A percentile compares a stretch with the other conserved stretches of the same genome.
phyloP scores from a whole-genome alignment of 1,139 yeast species.

The Zygoascus sp. region DNA sequence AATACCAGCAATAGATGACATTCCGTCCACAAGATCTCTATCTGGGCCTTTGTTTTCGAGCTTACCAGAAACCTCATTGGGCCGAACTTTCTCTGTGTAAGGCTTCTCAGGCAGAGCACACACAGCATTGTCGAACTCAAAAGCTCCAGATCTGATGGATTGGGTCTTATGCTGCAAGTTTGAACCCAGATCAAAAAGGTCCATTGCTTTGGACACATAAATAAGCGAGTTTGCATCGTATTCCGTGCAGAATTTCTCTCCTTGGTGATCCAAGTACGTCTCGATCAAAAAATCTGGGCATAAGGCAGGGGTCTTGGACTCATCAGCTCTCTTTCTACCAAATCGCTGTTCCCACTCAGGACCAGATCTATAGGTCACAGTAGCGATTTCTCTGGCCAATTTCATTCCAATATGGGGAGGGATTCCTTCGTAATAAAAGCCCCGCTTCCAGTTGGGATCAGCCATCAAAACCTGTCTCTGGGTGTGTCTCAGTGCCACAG shows the following conservation, averaged over 20 bases:
- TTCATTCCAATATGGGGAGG: constrained; percentile 97
- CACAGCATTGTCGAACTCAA: constrained; percentile 22
- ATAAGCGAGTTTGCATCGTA: constrained; percentile 88
- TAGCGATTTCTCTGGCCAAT: constrained; percentile 86
- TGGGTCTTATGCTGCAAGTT: constrained; percentile 44
- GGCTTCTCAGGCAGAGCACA: constrained; percentile 52
- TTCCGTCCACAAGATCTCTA: constrained; percentile 59
- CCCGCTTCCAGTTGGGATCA: constrained; percentile 92
- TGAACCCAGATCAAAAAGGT: constrained; percentile 75
- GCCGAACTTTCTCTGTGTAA: constrained; percentile 46
- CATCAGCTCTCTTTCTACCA: constrained; percentile 85
- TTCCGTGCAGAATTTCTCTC: constrained; percentile 86
- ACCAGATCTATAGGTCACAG: constrained; percentile 90
- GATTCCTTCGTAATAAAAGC: constrained; percentile 69
- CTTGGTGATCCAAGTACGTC: constrained; percentile 89
- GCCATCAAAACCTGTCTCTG: constrained; percentile 93
- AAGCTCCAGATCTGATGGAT: constrained; percentile 30
- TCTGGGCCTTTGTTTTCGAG: constrained; percentile 1
- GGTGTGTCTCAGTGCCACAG: constrained; percentile 88
- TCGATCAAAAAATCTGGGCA: constrained; percentile 92
- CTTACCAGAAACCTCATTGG: constrained; percentile 19
- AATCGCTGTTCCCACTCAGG: constrained; percentile 96
- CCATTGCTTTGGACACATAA: constrained; percentile 92
- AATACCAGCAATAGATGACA: constrained; percentile 57
- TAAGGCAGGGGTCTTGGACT: constrained; percentile 71